Evolutionary conservation across 2,329 filamentous ascomycete species (phyloP).

Genomic region (Lecanosticta acicola): DNA sequence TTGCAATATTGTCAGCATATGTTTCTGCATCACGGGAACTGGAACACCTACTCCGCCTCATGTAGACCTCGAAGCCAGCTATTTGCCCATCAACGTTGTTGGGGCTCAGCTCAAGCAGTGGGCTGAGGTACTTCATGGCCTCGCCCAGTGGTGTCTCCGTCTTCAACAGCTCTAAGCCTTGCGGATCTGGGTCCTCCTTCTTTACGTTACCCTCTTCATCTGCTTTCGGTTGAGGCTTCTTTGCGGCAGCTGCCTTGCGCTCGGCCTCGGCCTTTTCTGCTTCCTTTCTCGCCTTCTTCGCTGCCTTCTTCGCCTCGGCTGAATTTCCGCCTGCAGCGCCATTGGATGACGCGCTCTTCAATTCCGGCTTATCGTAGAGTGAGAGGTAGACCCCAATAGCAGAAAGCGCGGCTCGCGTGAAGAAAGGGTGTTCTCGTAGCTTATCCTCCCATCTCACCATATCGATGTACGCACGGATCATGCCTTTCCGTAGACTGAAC

Average conservation of each 20-base stretch:
- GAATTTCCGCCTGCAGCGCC: slow-evolving; percentile 67
- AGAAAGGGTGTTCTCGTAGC: slow-evolving; percentile 88
- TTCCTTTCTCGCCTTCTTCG: slow-evolving; percentile 70
- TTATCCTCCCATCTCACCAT: slow-evolving; percentile 96
- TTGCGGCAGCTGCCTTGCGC: slow-evolving; percentile 50
- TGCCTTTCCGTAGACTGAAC: slow-evolving; percentile 94
- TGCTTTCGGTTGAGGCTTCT: slow-evolving; percentile 50
- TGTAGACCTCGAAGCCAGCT: slow-evolving; percentile 83
- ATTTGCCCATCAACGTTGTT: slow-evolving; percentile 76
- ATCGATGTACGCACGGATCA: slow-evolving; percentile 88
- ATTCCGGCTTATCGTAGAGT: slow-evolving; percentile 68
- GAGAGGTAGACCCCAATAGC: slow-evolving; percentile 75
- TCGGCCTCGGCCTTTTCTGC: slow-evolving; percentile 77
- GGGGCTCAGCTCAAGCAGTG: slow-evolving; percentile 75
- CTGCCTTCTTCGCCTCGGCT: slow-evolving; percentile 68
- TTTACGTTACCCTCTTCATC: slow-evolving; percentile 51
- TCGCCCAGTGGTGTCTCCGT: slow-evolving; percentile 72
- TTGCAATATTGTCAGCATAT: slow-evolving; percentile 10
- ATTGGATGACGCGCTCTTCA: slow-evolving; percentile 66
- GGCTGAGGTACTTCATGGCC: slow-evolving; percentile 77
- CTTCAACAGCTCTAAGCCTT: slow-evolving; percentile 63
- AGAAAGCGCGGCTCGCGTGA: slow-evolving; percentile 72
- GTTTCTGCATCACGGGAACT: background rate
- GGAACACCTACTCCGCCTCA: slow-evolving; percentile 65
- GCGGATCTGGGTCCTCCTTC: slow-evolving; percentile 86